Base-by-base conservation (phyloP, 768 basidiomycete genomes). In the Dentipellis sp. region DNA sequence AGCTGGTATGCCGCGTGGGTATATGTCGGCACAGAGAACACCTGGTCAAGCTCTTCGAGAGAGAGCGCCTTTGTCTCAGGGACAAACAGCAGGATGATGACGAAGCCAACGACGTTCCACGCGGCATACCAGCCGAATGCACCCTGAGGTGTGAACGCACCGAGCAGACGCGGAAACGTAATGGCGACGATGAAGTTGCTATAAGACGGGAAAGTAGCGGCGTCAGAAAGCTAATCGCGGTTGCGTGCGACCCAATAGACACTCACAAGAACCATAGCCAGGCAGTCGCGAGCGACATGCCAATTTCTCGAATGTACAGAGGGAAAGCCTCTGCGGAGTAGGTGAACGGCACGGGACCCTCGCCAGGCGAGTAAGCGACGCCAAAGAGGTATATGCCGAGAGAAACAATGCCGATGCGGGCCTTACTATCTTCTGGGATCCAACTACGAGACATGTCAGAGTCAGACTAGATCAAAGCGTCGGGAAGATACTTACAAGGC, bases 321-420 rank as follows among this genome's bases (percentile, higher is more conserved):
- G 91, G 93, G 79, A 90, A 95, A 11, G 88, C 91, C 69, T 94
- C 93, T 3, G 92, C 92, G 4, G 90, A 92, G 66, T 94, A 94
- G 4, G 88, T 85, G 68, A 86, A 94, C 0, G 92, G 92, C 8
- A 94, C 91, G 5, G 92, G 92, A 0, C 92, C 92, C 73, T 91
- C 91, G 58, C 90, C 90, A 1, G 87, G 88, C 0, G 86, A 88
- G 67, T 91, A 91, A 67, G 84, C 85, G 56, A 83, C 72, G 2
- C 73, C 74, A 61, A 78, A 86, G 2, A 82, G 74, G 64, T 80
- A 84, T 54, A 82, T 77, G 17, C 80, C 78, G 3, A 82, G 57
- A 4, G 79, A 66, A 40, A 84, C 75, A 8, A 81, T 72, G 2
- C 68, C 79, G 42, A 81, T 59, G 47, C 78, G 77, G 10, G 72